Percentiles rank a stretch among this genome's conserved stretches.
Evolutionary conservation across 306 rosid species (phyloP).

Genomic region (Glycine latifolia): DNA sequence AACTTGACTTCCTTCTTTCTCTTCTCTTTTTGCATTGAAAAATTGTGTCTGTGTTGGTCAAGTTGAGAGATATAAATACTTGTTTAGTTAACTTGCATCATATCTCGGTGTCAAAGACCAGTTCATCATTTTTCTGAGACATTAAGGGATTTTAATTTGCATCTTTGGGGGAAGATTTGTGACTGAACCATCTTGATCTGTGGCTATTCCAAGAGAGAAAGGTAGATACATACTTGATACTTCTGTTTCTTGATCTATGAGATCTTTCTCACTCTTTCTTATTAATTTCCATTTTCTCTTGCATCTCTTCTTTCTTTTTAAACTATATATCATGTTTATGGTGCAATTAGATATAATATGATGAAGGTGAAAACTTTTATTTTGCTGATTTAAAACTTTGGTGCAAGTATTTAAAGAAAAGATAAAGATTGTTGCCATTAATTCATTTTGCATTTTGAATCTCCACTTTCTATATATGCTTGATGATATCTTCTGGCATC

Average conservation of each 20-base stretch:
- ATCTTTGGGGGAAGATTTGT: neutral
- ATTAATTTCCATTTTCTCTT: neutral
- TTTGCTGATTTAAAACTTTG: neutral
- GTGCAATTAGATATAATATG: neutral
- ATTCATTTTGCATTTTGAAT: constrained; percentile 2
- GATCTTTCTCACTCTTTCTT: neutral
- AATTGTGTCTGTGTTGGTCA: neutral
- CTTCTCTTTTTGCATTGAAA: neutral
- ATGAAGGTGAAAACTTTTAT: neutral
- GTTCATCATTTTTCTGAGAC: neutral
- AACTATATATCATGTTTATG: too few relatives aligned
- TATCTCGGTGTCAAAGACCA: constrained; percentile 3
- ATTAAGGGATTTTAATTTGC: neutral
- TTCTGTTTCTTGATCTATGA: neutral
- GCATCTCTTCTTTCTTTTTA: too few relatives aligned
- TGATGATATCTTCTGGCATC: neutral
- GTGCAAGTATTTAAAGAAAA: neutral
- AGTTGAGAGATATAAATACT: neutral
- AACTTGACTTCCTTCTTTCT: neutral
- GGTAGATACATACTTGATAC: neutral
- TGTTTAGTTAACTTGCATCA: neutral
- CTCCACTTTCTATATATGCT: constrained; percentile 2
- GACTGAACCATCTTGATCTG: neutral
- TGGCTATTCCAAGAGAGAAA: neutral
- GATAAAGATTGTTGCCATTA: neutral